A percentile compares a stretch with the other conserved stretches of the same genome.
These are phyloP conservation scores for Colletotrichum navitas DNA, from an alignment of 2,329 filamentous ascomycete genomes.

Conservation along the genomic window DNA sequence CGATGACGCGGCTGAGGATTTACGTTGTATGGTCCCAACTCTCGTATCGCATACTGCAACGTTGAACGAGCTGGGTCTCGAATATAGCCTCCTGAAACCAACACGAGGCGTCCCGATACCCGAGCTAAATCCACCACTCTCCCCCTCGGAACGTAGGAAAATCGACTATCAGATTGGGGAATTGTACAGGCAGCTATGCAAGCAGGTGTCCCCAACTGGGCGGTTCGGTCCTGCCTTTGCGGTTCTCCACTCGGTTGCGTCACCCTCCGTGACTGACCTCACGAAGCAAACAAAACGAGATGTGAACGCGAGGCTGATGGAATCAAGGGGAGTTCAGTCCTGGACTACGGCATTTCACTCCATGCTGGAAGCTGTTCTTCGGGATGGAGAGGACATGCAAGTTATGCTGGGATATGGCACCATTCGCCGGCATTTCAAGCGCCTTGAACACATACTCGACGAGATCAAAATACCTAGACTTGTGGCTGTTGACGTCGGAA, in stretches of 20 bases:
- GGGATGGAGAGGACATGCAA: conserved; percentile 71
- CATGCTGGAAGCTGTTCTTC: conserved; percentile 67
- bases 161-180: conserved; percentile 63
- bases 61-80: conserved; percentile 48
- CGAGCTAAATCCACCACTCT: conserved; percentile 51
- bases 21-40: conserved; percentile 50
- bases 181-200: conserved; percentile 59
- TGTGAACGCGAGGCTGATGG: conserved; percentile 29
- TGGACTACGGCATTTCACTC: conserved; percentile 71
- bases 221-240: conserved; percentile 62
- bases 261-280: conserved; percentile 1
- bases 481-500: conserved; percentile 66
- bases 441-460: conserved; percentile 64
- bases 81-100: conserved; percentile 59
- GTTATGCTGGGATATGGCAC: conserved; percentile 69
- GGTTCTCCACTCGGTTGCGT: conserved; percentile 47
- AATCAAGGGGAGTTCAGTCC: conserved; percentile 46
- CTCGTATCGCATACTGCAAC: conserved; percentile 55
- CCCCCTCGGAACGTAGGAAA: conserved; percentile 49
- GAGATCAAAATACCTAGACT: conserved; percentile 64
- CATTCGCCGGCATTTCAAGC: conserved; percentile 65
- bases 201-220: conserved; percentile 58
- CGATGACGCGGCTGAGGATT: background rate
- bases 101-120: conserved; percentile 55
- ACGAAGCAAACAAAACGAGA: conserved; percentile 23